Evolutionary conservation across 1,139 yeast genomes (phyloP).

Genomic region (Candida sanyaensis): DNA sequence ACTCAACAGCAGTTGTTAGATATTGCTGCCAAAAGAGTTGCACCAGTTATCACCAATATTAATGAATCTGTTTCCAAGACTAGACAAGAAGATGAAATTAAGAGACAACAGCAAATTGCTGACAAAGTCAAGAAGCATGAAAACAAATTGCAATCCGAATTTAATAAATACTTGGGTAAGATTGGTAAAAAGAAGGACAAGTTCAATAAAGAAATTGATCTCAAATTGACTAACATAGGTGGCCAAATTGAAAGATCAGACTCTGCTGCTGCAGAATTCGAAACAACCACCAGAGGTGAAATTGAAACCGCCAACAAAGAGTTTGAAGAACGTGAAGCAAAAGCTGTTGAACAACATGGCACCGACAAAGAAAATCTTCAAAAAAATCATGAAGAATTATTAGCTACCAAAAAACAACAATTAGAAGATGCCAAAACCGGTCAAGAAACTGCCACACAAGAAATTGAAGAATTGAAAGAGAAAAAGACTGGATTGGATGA

Average conservation of each 20-base stretch:
- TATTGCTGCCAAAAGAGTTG: constrained; percentile 57
- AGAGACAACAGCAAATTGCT: constrained; percentile 41
- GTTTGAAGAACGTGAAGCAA: constrained; percentile 46
- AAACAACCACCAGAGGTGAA: constrained; percentile 39
- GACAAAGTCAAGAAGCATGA: constrained; percentile 45
- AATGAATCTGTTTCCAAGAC: constrained; percentile 53
- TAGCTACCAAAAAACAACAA: constrained; percentile 50
- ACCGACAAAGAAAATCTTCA: constrained; percentile 46
- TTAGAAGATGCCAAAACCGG: constrained; percentile 48
- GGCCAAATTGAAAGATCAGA: constrained; percentile 33
- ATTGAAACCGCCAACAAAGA: constrained; percentile 50
- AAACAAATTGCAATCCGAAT: constrained; percentile 41
- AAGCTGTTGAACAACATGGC: constrained; percentile 49
- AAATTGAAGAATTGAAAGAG: constrained; percentile 46
- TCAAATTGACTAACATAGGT: constrained; percentile 34
- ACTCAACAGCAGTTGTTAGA: constrained; percentile 58
- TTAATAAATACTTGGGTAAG: constrained; percentile 41
- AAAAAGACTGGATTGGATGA: constrained; percentile 44
- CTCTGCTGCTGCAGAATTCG: constrained; percentile 35
- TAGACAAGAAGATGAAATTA: constrained; percentile 48
- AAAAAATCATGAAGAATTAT: constrained; percentile 49
- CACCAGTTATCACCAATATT: constrained; percentile 54
- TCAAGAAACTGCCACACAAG: constrained; percentile 49
- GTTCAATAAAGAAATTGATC: constrained; percentile 41
- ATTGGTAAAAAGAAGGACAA: constrained; percentile 43